Conservation (phyloP, 805 yeast genomes). For the Cyberlindnera euphorbiae region DNA sequence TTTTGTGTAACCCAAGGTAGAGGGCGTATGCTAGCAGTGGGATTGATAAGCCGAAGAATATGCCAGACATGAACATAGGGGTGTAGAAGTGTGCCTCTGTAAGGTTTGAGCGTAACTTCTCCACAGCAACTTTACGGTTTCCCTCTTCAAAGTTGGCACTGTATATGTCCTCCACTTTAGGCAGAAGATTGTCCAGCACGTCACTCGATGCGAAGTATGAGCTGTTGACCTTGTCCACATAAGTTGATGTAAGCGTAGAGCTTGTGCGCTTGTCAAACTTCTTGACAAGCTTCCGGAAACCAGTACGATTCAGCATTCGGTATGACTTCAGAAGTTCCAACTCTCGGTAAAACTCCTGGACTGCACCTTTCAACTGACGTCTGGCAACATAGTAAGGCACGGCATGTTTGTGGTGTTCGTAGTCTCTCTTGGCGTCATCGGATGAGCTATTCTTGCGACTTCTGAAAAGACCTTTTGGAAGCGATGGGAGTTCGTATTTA, state of each 20-base stretch:
- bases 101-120: slow-evolving; percentile 53
- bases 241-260: slow-evolving; percentile 38
- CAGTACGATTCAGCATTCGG: slow-evolving; percentile 76
- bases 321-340: slow-evolving; percentile 68
- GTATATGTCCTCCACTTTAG: slow-evolving; percentile 62
- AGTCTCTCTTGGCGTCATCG: slow-evolving; percentile 39
- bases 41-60: slow-evolving; percentile 62
- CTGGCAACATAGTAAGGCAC: slow-evolving; percentile 63
- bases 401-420: slow-evolving; percentile 32
- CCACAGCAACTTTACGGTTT: slow-evolving; percentile 62
- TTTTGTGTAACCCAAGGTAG: slow-evolving; percentile 42
- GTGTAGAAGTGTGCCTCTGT: slow-evolving; percentile 32
- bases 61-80: slow-evolving; percentile 57
- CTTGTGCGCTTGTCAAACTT: slow-evolving; percentile 78
- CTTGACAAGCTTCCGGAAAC: slow-evolving; percentile 82
- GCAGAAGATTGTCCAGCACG: slow-evolving; percentile 57
- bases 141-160: slow-evolving; percentile 65
- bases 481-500: slow-evolving; percentile 38
- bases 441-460: neutral
- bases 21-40: slow-evolving; percentile 65
- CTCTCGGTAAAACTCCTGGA: slow-evolving; percentile 68
- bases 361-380: slow-evolving; percentile 62
- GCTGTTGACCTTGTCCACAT: slow-evolving; percentile 52
- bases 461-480: slow-evolving; percentile 31
- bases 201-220: slow-evolving; percentile 62